phyloP scores from a whole-genome alignment of 495 filamentous ascomycete genomes.

The Annulohypoxylon moriforme region DNA sequence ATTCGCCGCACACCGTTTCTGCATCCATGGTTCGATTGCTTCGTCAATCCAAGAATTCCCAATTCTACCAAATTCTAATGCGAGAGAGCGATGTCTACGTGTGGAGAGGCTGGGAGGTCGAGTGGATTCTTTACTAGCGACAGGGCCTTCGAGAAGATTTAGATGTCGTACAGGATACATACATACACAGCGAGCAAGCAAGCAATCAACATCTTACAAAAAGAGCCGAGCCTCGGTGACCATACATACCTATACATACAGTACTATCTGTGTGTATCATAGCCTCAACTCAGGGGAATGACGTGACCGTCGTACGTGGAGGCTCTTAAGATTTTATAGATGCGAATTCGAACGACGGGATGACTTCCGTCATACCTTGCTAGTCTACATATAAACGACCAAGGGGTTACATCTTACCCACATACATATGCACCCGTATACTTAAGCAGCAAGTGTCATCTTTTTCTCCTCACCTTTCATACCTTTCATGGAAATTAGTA shows the following conservation, averaged over 20 bases:
- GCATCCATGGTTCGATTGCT: constrained; percentile 40
- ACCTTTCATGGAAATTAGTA: neutral
- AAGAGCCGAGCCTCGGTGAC: constrained; percentile 23
- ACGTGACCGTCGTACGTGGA: constrained; percentile 31
- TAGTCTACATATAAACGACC: neutral
- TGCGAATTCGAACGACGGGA: constrained; percentile 16
- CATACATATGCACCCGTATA: constrained; percentile 16
- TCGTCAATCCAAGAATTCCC: constrained; percentile 15
- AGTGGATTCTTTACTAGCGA: constrained; percentile 20
- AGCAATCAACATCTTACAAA: constrained; percentile 13
- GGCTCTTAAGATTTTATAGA: constrained; percentile 1
- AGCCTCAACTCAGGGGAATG: constrained; percentile 19
- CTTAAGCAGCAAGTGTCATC: constrained; percentile 1
- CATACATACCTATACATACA: constrained; percentile 9
- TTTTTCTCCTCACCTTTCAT: neutral
- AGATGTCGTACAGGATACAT: constrained; percentile 10
- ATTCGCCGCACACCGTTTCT: constrained; percentile 41
- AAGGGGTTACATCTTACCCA: neutral
- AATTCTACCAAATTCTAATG: constrained; percentile 14
- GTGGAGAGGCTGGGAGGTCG: constrained; percentile 1
- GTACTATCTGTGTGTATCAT: neutral
- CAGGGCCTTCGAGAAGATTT: constrained; percentile 37
- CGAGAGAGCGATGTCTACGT: constrained; percentile 11
- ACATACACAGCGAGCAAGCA: neutral
- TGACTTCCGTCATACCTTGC: constrained; percentile 19